Evolutionary conservation across 257 asterid genomes (phyloP), one percentile per base, ranked within the genome.

Genomic region (Misopates orontium): DNA sequence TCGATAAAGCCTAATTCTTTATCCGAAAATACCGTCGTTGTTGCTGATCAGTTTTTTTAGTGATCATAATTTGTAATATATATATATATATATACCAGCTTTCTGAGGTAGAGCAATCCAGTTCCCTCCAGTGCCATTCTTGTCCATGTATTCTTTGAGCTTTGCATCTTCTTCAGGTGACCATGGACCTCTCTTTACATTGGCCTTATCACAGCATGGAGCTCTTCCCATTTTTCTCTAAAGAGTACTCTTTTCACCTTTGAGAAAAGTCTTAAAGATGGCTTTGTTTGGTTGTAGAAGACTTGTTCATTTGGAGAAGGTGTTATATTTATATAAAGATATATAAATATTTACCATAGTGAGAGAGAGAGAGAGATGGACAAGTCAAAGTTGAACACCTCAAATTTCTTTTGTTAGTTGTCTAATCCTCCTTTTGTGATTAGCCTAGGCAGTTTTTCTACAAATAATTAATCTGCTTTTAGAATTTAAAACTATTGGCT

Each of bases 151-250:
- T 0, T 84, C 83, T 45, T 82, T 90, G 0, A 90, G 83, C 78
- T 80, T 82, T 1, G 77, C 95, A 68, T 90, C 97, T 84, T 90
- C 97, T 67, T 90, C 97, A 36, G 95, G 92, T 0, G 97, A 87
- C 97, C 97, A 90, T 57, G 97, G 87, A 32, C 97, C 97, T 76
- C 69, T 90, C 87, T 87, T 90, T 79, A 87, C 97, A 72, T 79
- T 87, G 40, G 82, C 90, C 70, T 90, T 90, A 79, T 90, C 97
- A 71, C 96, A 90, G 59, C 97, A 90, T 28, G 96, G 96, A 40
- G 90, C 90, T 78, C 97, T 85, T 64, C 97, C 96, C 97, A 90
- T 90, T 51, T 76, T 77, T 73, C 49, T 68, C 61, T 64, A 56
- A 70, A 8, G 62, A 23, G 47, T n/a, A 60, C 66, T 50, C 64